A percentile compares a stretch with the other conserved stretches of the same genome.
Conservation (phyloP, 2,329 filamentous ascomycete genomes). For the Aspergillus piperis region DNA sequence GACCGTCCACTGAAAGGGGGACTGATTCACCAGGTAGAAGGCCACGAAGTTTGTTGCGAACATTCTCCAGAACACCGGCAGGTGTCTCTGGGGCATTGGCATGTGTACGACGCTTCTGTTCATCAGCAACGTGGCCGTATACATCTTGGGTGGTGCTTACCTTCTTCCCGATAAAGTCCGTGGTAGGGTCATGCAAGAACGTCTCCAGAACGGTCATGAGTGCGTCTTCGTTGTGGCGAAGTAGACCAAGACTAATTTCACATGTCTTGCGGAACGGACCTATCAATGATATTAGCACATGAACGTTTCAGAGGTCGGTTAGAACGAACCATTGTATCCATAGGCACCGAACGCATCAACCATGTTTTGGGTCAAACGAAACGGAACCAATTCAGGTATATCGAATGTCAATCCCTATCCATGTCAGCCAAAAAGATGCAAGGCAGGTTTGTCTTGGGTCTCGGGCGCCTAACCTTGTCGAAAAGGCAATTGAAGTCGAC, state of each 20-base stretch:
- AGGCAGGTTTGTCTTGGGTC: background rate
- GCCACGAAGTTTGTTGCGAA: conserved; percentile 82
- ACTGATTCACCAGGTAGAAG: conserved; percentile 85
- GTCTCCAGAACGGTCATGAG: conserved; percentile 97
- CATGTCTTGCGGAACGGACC: conserved; percentile 86
- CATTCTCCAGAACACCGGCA: conserved; percentile 82
- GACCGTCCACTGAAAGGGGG: conserved; percentile 89
- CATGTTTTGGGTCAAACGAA: conserved; percentile 98
- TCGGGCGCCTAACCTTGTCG: conserved; percentile 64
- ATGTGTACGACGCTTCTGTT: conserved; percentile 51
- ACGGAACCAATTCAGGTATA: conserved; percentile 91
- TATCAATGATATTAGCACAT: conserved; percentile 19
- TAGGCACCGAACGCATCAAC: conserved; percentile 94
- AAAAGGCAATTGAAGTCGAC: conserved; percentile 99
- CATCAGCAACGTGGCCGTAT: background rate
- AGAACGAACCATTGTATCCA: conserved; percentile 69
- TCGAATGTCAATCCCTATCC: conserved; percentile 78
- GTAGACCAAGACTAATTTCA: conserved; percentile 80
- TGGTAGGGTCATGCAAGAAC: conserved; percentile 94
- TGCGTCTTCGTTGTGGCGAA: conserved; percentile 91
- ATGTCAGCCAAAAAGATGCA: conserved; percentile 9
- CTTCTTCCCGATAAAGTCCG: conserved; percentile 82
- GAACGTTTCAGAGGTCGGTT: background rate
- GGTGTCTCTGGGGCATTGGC: conserved; percentile 64
- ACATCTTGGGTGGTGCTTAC: conserved; percentile 32